Base-by-base conservation (phyloP, 306 rosid genomes). In the Ormosia emarginata region DNA sequence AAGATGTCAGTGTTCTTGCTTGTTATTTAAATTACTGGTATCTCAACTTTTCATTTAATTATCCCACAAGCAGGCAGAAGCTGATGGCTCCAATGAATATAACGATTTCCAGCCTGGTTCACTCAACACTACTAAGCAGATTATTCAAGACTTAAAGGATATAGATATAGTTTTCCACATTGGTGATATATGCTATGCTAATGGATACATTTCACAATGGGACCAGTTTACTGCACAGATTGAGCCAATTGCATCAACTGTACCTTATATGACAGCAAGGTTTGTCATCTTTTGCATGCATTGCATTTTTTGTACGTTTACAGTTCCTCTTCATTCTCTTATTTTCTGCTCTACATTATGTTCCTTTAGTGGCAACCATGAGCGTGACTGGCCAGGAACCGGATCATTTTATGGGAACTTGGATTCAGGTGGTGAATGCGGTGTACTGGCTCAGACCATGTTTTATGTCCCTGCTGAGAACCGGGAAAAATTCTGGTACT, bases 341-440 rank as follows among this genome's bases (percentile, higher is more conserved):
- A 81, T 77, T 64, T 73, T 52, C 65, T 62, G 72, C 84, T 65
- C 49, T 67, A 30, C 75, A 14, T 55, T 18, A 9, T 71, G 30
- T 67, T 67, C 81, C 81, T 90, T 36, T 74, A 93, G 99, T 79
- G 99, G 98, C 73, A 95, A 95, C 80, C 99, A 95, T 63, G 98
- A 95, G 84, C 98, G 98, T 74, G 99, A 95, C 89, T 95, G 99
- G 99, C 99, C 97, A 12, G 87, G 87, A 59, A 67, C 87, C 49
- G 97, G 99, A 62, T 93, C 99, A 41, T 92, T 95, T 80, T 95
- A 92, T 61, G 94, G 86, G 73, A 89, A 29, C 90, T 6, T 85
- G 87, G 99, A 95, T 88, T 95, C 96, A 2, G 98, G 99, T 15
- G 99, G 99, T 81, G 99, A 95, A 88, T 95, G 98, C 30, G 99